These are phyloP conservation scores for Claviceps humidiphila DNA, from an alignment of 2,329 filamentous ascomycete genomes.

Conservation along the genomic window DNA sequence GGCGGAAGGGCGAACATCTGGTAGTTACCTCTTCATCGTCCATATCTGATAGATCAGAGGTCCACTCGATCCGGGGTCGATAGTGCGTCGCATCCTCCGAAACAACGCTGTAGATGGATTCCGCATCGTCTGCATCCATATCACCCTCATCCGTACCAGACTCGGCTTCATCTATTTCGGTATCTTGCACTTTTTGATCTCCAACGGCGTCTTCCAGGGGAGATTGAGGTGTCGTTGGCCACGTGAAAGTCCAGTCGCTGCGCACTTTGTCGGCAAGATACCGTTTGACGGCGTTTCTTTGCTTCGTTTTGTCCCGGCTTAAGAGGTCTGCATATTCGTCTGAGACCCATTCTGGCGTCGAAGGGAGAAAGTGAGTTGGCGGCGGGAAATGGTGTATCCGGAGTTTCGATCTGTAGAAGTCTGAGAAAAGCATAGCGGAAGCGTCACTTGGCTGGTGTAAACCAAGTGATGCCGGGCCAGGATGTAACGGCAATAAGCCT, in stretches of 20 bases:
- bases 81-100: conserved; percentile 41
- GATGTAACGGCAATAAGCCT: not conserved
- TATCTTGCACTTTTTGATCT: conserved; percentile 25
- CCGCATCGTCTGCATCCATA: conserved; percentile 29
- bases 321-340: conserved; percentile 48
- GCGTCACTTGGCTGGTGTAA: not conserved
- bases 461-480: not conserved
- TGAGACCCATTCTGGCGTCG: conserved; percentile 22
- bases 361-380: conserved; percentile 16
- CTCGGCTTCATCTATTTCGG: conserved; percentile 21
- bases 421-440: conserved; percentile 41
- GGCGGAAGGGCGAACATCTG: conserved; percentile 36
- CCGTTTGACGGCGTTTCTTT: conserved; percentile 48
- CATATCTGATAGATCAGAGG: conserved; percentile 42
- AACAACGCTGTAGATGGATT: conserved; percentile 43
- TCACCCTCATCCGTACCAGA: conserved; percentile 6
- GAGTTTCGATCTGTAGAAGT: conserved; percentile 43
- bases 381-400: conserved; percentile 24
- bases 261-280: conserved; percentile 41
- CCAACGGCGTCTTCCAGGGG: conserved; percentile 20
- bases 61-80: conserved; percentile 40
- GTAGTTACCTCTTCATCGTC: conserved; percentile 28
- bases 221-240: conserved; percentile 29
- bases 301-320: conserved; percentile 47
- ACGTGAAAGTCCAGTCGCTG: conserved; percentile 47